phyloP scores from a whole-genome alignment of 805 yeast genomes.

The Yueomyces sinensis region DNA sequence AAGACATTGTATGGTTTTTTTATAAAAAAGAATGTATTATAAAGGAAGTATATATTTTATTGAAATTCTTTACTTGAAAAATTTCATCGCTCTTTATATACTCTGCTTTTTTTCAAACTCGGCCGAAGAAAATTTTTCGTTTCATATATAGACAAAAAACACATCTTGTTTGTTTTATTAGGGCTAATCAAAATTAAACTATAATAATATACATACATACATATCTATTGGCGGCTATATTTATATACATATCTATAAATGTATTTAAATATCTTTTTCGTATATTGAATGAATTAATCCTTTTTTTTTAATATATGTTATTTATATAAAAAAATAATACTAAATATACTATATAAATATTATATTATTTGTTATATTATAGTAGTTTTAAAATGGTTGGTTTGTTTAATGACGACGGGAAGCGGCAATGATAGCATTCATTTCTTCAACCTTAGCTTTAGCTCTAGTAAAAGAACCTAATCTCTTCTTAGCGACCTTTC shows the following conservation, averaged over 20 bases:
- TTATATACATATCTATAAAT: too few relatives aligned
- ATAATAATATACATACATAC: too few relatives aligned
- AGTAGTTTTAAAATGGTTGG: too few relatives aligned
- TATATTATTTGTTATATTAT: too few relatives aligned
- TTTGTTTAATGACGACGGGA: slow-evolving; percentile 77
- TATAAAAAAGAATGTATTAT: too few relatives aligned
- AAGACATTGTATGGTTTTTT: slow-evolving; percentile 28
- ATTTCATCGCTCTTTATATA: not conserved
- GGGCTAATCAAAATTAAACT: not conserved
- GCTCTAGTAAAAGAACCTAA: slow-evolving; percentile 99
- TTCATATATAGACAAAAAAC: not conserved
- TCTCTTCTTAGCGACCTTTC: slow-evolving; percentile 99
- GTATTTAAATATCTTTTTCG: too few relatives aligned
- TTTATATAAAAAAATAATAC: too few relatives aligned
- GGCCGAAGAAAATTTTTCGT: not conserved
- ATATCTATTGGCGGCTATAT: too few relatives aligned
- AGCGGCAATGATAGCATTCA: slow-evolving; percentile 91
- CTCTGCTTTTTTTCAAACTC: not conserved
- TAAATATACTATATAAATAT: too few relatives aligned
- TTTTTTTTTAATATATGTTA: too few relatives aligned
- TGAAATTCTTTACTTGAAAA: not conserved
- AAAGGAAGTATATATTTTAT: too few relatives aligned
- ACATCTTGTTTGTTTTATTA: not conserved
- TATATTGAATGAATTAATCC: not conserved
- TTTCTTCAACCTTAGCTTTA: slow-evolving; percentile 98